phyloP scores from a whole-genome alignment of 2,329 filamentous ascomycete genomes.

The Alternaria panax region DNA sequence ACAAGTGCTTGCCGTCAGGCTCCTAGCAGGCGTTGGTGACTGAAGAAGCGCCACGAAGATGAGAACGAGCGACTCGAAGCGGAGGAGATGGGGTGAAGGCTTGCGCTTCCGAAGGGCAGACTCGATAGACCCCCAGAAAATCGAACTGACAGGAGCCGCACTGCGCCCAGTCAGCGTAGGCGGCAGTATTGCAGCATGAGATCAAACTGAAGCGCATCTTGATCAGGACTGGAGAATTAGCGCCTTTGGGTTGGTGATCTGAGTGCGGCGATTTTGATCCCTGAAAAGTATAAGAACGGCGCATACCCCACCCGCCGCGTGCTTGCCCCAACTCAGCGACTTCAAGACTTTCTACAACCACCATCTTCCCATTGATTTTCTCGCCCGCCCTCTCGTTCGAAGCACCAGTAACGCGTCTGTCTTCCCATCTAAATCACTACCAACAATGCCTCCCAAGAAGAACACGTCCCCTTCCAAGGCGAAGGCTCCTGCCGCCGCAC shows the following conservation, averaged over 20 bases:
- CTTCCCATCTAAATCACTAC: slow-evolving; percentile 35
- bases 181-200: slow-evolving; percentile 24
- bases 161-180: slow-evolving; percentile 30
- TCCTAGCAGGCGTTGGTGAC: background rate
- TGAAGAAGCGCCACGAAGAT: background rate
- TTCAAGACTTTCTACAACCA: slow-evolving; percentile 38
- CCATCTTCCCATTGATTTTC: slow-evolving; percentile 28
- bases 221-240: slow-evolving; percentile 38
- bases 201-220: slow-evolving; percentile 40
- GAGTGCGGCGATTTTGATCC: slow-evolving; percentile 33
- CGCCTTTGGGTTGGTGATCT: slow-evolving; percentile 41
- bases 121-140: slow-evolving; percentile 34
- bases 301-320: slow-evolving; percentile 34
- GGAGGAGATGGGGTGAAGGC: slow-evolving; percentile 22
- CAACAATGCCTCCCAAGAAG: slow-evolving; percentile 72
- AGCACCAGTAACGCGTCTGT: slow-evolving; percentile 39
- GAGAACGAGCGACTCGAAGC: slow-evolving; percentile 8
- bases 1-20: background rate
- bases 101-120: slow-evolving; percentile 30
- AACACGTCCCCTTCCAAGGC: slow-evolving; percentile 62
- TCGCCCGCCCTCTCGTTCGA: slow-evolving; percentile 42
- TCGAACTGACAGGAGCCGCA: slow-evolving; percentile 18
- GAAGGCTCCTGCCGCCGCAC: slow-evolving; percentile 62
- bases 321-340: slow-evolving; percentile 32
- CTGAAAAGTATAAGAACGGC: slow-evolving; percentile 37